Base-by-base conservation (phyloP, 108 stramenopile species). In the Discostella stelligeroides region DNA sequence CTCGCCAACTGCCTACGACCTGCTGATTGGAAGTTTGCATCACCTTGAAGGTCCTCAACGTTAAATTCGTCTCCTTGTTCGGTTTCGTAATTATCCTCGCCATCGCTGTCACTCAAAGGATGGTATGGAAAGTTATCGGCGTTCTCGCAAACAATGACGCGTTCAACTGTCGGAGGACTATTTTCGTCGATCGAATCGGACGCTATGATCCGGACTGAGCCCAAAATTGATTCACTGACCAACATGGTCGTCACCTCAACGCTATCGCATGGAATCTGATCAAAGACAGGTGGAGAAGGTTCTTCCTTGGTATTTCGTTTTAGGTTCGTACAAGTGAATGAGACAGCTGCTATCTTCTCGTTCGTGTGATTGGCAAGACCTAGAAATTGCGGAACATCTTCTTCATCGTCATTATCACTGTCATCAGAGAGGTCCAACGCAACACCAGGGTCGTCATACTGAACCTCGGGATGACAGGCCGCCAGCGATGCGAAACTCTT, bases 301-400 rank as follows among this genome's bases (percentile, higher is more conserved):
- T 28, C 29, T 38, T 17, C 17, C 13, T 37, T 17, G 10, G 14
- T 28, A 29, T 29, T 28, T 28, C 24, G 53, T 24, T 25, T 28
- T 54, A 0, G 53, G 24, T 2, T 24, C 15, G 9, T 24, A 14
- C 8, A 27, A 38, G 15, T 43, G 15, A 34, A 3, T 34, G 5
- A 3, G 34, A 5, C 34, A 6, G 6, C 34, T 5, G 34, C 34
- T 34, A 14, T 21, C 21, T 40, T 21, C 17, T 57, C 56, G 37
- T 6, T 57, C 75, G 17, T 64, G 12, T 14, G 67, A 49, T 48
- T 76, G 68, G 37, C 48, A 64, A n/a, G 68, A n/a, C 74, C 74
- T 30, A 69, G 54, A 37, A 67, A 67, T 11, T 47, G 74, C 12
- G 4, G 21, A 28, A 49, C 34, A 48, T 4, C 30, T 24, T 51